Evolutionary conservation across 148 eudicot species (phyloP).

Genomic region (Camellia sinensis): DNA sequence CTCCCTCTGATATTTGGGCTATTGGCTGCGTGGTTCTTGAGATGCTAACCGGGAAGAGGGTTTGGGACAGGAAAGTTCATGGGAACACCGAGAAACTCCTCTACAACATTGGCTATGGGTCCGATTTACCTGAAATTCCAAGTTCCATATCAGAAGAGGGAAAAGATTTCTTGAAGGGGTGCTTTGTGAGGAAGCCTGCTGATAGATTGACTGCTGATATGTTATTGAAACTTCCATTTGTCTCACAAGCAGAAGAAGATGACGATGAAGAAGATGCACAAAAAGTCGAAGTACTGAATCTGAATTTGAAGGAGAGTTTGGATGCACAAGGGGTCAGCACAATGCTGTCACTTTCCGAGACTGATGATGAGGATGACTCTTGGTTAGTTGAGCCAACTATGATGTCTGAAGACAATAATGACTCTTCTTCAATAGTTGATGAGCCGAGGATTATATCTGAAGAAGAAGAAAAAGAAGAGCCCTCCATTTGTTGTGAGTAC

Average conservation of each 20-base stretch:
- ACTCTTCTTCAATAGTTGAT: too few species aligned
- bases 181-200: conserved; percentile 27
- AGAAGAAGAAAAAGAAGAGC: too few species aligned
- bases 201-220: conserved; percentile 26
- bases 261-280: not conserved
- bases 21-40: conserved; percentile 40
- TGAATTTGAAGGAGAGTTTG: too few species aligned
- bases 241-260: not conserved
- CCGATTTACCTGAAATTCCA: conserved; percentile 24
- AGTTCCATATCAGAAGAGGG: conserved; percentile 26
- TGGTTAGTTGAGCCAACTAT: too few species aligned
- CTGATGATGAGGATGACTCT: too few species aligned
- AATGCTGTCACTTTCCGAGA: too few species aligned
- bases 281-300: not conserved
- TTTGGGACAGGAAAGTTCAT: conserved; percentile 19
- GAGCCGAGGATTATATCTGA: too few species aligned
- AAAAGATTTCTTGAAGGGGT: conserved; percentile 34
- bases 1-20: conserved; percentile 39
- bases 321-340: too few species aligned
- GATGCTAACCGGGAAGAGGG: conserved; percentile 37
- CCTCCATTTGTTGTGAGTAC: too few species aligned
- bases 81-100: conserved; percentile 18
- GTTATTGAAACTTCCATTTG: conserved; percentile 31
- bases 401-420: too few species aligned
- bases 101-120: conserved; percentile 20